Evolutionary conservation across 805 yeast genomes (phyloP).

Genomic region (Grigorovia jiainica): DNA sequence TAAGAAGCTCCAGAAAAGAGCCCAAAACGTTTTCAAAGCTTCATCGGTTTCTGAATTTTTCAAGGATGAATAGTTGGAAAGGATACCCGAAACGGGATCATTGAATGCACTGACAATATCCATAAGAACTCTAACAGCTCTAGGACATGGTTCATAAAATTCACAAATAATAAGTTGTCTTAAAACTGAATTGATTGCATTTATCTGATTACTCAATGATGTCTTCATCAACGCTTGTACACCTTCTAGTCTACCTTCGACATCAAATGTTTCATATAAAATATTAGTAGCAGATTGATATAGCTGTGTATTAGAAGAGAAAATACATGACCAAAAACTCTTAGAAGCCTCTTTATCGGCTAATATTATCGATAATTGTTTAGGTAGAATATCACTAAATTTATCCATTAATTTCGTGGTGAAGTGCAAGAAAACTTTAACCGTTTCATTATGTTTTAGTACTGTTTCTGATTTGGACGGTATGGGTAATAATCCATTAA

Average conservation of each 20-base stretch:
- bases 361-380: constrained; percentile 32
- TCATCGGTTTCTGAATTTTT: constrained; percentile 17
- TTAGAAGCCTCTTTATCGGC: constrained; percentile 35
- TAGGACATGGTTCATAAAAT: constrained; percentile 64
- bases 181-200: constrained; percentile 40
- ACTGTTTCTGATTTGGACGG: constrained; percentile 13
- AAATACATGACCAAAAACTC: constrained; percentile 70
- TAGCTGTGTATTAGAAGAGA: constrained; percentile 48
- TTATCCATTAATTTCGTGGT: constrained; percentile 31
- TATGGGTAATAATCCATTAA: constrained; percentile 25
- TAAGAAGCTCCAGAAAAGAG: constrained; percentile 59
- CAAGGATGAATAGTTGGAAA: constrained; percentile 24
- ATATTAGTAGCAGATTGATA: constrained; percentile 65
- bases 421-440: constrained; percentile 20
- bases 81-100: constrained; percentile 58
- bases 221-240: constrained; percentile 43
- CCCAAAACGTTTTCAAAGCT: constrained; percentile 49
- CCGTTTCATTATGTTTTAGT: constrained; percentile 21
- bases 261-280: constrained; percentile 68
- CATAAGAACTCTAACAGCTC: constrained; percentile 63
- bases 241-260: constrained; percentile 70
- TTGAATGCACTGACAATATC: constrained; percentile 57
- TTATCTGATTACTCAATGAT: constrained; percentile 37
- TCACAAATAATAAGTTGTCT: constrained; percentile 36
- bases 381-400: constrained; percentile 33